phyloP scores from a whole-genome alignment of 148 eudicot genomes.

The Vaccinium darrowii region DNA sequence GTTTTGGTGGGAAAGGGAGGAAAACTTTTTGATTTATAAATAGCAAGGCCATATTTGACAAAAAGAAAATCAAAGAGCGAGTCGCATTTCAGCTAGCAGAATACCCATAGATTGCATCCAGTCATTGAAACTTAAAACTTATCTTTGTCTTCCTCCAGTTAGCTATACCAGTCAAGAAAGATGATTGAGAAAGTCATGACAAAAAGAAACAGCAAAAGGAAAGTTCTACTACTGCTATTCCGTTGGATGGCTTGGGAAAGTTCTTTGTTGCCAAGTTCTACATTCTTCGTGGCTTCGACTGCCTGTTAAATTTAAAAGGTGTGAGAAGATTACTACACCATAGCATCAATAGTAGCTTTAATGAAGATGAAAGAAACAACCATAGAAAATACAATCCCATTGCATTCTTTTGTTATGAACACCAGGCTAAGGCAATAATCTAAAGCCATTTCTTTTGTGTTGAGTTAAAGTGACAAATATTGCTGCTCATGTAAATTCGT shows the following conservation, averaged over 20 bases:
- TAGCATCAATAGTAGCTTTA: constrained; percentile 8
- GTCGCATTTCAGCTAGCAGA: not conserved
- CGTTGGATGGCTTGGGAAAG: constrained; percentile 79
- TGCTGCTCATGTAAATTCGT: not conserved
- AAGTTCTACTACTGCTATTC: constrained; percentile 90
- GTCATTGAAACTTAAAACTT: not conserved
- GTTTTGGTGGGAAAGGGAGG: not conserved
- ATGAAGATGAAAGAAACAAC: not conserved
- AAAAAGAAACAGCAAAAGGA: constrained; percentile 73
- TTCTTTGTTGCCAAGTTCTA: constrained; percentile 89
- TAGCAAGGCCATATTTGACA: not conserved
- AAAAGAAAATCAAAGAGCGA: not conserved
- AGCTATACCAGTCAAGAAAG: constrained; percentile 92
- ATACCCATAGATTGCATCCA: not conserved
- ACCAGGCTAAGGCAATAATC: not conserved
- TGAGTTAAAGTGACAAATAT: not conserved
- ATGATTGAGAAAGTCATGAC: constrained; percentile 79
- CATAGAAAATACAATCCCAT: not conserved
- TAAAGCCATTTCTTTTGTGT: not conserved
- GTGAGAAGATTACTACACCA: not conserved
- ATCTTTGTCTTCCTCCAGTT: constrained; percentile 19
- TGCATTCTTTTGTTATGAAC: not conserved
- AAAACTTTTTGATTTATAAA: not conserved
- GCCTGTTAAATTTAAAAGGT: constrained; percentile 44
- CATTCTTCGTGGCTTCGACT: constrained; percentile 85